Evolutionary conservation across 2,329 filamentous ascomycete species (phyloP), one percentile per base, ranked within the genome.

Genomic region (Diaporthe sp.): DNA sequence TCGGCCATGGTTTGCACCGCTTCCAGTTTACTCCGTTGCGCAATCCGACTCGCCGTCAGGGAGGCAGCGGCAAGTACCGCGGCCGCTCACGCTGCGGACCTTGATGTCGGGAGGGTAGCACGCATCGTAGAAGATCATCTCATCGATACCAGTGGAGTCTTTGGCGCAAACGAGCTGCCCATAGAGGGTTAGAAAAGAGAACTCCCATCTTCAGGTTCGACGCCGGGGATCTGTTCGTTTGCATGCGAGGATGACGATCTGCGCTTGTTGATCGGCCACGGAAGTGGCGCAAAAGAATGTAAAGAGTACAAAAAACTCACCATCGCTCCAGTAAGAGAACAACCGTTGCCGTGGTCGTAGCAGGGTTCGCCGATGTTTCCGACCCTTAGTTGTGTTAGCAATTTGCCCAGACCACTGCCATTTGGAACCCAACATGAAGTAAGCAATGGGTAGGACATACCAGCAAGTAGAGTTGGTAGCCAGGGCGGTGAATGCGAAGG

Each of bases 391-490:
- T 13, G 25, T 7, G 47, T 68, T 25, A 68, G 64, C 6, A 19
- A 22, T 28, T 8, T 38, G 7, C 22, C 19, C 9, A n/a, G 13
- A 12, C 2, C 5, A 10, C 22, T 19, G 22, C 13, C 28, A 50
- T 4, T 66, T 47, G 10, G 2, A 9, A 10, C 7, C 2, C 8
- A 7, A 9, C 40, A 25, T 25, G 61, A 22, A 7, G 12, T 22
- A 4, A 42, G n/a, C n/a, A 17, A 3, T 17, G 47, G 33, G 47
- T 5, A 54, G 30, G 45, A 12, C 12, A 3, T 40, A 68, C 64
- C 69, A 72, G 57, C 69, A 72, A 45, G 69, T 72, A 13, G 33
- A 42, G 45, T 72, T 72, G 45, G 55, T 15, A 17, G 69, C 69
- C 25, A 61, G 10, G 10, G 45, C n/a, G 33, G 35, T 19, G 33